Evolutionary conservation across 257 asterid species (phyloP).

Genomic region (Solanum corneliomulleri): DNA sequence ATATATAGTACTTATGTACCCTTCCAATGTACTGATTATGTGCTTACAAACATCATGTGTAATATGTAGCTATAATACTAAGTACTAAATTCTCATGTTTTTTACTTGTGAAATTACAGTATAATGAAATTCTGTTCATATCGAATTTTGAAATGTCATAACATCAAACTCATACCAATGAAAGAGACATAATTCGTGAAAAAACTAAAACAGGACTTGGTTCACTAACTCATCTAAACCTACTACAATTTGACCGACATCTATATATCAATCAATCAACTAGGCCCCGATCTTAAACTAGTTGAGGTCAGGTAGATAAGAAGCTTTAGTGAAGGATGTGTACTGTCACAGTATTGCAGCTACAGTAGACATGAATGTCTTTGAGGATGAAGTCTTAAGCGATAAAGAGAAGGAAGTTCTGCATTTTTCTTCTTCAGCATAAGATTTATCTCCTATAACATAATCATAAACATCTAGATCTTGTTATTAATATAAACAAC

Average conservation of each 20-base stretch:
- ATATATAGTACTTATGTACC: not conserved
- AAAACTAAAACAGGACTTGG: not conserved
- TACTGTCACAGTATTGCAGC: no score
- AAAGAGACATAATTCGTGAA: not conserved
- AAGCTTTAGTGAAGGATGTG: no score
- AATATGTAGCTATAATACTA: not conserved
- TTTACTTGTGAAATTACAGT: not conserved
- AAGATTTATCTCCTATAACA: not conserved
- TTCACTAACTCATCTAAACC: not conserved
- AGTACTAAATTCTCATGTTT: not conserved
- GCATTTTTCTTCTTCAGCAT: not conserved
- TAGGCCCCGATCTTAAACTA: not conserved
- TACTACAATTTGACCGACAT: not conserved
- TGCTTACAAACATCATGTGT: not conserved
- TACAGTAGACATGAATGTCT: no score
- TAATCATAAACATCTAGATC: not conserved
- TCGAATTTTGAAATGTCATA: not conserved
- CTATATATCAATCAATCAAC: not conserved
- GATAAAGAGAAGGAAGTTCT: not conserved
- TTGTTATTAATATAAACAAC: not conserved
- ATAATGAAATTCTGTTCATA: not conserved
- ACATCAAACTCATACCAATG: not conserved
- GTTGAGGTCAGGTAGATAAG: not conserved
- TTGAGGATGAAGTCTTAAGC: no score
- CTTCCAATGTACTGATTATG: not conserved